Evolutionary conservation across 176 grass and related monocot genomes (phyloP), one percentile per base, ranked within the genome.

Genomic region (Saccharum officinarum): DNA sequence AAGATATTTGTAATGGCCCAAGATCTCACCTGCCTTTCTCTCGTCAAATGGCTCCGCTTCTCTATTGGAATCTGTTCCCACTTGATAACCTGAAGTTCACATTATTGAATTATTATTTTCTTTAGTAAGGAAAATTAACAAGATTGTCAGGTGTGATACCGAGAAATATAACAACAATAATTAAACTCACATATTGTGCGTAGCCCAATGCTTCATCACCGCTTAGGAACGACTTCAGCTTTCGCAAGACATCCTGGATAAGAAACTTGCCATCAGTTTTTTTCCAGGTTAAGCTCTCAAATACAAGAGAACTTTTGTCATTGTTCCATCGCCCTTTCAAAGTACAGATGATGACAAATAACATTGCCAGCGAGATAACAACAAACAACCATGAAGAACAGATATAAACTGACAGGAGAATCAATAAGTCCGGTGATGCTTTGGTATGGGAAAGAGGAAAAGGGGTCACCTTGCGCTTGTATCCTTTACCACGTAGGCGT

Each of bases 11-110:
- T 40, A 22, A 71, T 40, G 37, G n/a, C 75, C 42, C 6, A 70
- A 38, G 42, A 78, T 88, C 78, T 83, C 47, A 87, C 95, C 93
- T 95, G 93, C 85, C 91, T 92, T 69, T 93, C 95, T 95, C 95
- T 95, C 46, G 66, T 95, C 86, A 98, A 86, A 76, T 93, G 87
- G 76, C 64, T 86, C 67, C 95, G 83, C 68, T 88, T 84, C 18
- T 93, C 95, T 17, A 84, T 80, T 34, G 95, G 95, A 89, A 98
- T 98, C 73, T 98, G 95, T 74, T 98, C 95, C 95, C 95, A 98
- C 87, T 86, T 95, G 85, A 98, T 98, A 82, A 95, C 87, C 93
- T 98, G 81, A 40, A 88, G 78, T 70, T 69, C 42, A 22, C 49
- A 83, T 16, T 22, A 90, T 33, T 61, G 39, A 8, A 40, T 77